Evolutionary conservation across 345 rosid genomes (phyloP), one percentile per base, ranked within the genome.

Genomic region (Melaleuca alternifolia): DNA sequence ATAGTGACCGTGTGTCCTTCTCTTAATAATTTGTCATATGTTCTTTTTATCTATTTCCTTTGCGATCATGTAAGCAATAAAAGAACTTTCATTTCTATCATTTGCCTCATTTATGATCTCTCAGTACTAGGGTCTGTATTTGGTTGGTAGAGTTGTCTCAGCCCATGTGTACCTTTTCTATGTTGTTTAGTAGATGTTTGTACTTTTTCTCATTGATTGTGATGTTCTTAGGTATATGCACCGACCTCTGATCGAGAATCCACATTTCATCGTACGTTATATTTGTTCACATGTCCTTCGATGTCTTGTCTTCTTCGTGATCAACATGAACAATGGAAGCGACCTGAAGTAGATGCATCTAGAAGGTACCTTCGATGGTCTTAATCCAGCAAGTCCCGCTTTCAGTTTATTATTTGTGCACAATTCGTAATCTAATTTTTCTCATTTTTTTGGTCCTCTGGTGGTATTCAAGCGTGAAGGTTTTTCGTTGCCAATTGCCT

Each of bases 321-420:
- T 91, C 99, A 97, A 89, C 97, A 96, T 87, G 98, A 93, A 84
- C 99, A 97, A 89, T 95, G 98, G 97, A 97, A 93, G 91, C 94
- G 92, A 62, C 84, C 52, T 2, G 95, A 94, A 0, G 94, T 93
- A 85, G 91, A 87, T 62, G 89, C 92, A 85, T 91, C 89, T 77
- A 91, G 98, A 65, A 94, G 99, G 99, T 96, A 92, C 84, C 18
- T 51, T 79, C 26, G 28, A 51, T 15, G 23, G 46, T 30, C 46
- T 52, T 76, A 52, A 28, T 50, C 12, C 54, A 44, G 54, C 54
- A 81, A 77, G 7, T 51, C 46, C 41, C 14, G 1, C 33, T 20
- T 50, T 54, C 30, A n/a, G 10, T 52, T n/a, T 82, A 75, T 37
- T 54, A 62, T 12, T 84, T 88, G 9, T 82, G 59, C 77, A 71